Evolutionary conservation across 2,329 filamentous ascomycete species (phyloP), one percentile per base, ranked within the genome.

Genomic region (Aspergillus felis): DNA sequence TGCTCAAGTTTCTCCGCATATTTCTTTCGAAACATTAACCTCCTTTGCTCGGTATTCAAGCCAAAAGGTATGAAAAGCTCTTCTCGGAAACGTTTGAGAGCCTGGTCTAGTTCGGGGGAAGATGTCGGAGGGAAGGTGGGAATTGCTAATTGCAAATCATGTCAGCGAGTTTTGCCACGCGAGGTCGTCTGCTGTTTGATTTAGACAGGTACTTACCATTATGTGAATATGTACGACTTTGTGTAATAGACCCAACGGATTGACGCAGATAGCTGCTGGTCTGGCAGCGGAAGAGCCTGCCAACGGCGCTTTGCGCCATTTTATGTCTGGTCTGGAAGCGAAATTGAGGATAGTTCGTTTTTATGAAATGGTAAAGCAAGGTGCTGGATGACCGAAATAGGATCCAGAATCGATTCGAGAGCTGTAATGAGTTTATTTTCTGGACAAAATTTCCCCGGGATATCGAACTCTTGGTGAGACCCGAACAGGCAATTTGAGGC

Each of bases 31-130:
- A 75, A 78, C 56, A 79, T 71, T 48, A 76, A 68, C 44, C 66
- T 69, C 57, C 69, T 70, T 56, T 79, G 76, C 46, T 68, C 68
- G 5, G 65, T 57, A 38, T 67, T 64, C 4, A 79, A 70, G 41
- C 71, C 70, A 51, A 68, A 69, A 28, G 77, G 78, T 32, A 78
- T 74, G 64, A 80, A 79, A 51, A 79, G 67, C 44, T 74, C 71
- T 59, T 78, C 64, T 61, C 77, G 76, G 65, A 76, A 78, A 57
- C 67, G 68, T 28, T 69, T 62, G 32, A 80, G 70, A 51, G 74
- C 66, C 47, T 71, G 61, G 61, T 78, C 71, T 56, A 79, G 67
- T 63, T 78, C 72, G 51, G 72, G 61, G 28, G 74, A 76, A 17
- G 70, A 69, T 51, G 75, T 75, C 14, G 71, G 68, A 29, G 64